Evolutionary conservation across 192 early-diverging fungal species (phyloP).

Genomic region (Podila verticillata): DNA sequence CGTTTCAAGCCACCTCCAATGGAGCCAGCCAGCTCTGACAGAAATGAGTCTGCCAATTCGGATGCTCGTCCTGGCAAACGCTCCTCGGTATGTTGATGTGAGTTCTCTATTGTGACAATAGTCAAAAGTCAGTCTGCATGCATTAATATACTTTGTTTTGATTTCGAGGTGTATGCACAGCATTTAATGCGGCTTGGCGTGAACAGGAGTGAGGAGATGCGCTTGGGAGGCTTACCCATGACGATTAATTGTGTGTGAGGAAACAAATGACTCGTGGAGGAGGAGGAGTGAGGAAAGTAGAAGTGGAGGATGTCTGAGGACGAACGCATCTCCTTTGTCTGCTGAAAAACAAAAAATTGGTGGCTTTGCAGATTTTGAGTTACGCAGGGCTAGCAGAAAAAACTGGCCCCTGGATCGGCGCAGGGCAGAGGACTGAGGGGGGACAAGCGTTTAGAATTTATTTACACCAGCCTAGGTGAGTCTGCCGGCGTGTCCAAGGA

Average conservation of each 20-base stretch:
- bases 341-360: slow-evolving; percentile 19
- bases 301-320: neutral
- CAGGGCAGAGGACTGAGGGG: too few relatives aligned
- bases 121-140: too few relatives aligned
- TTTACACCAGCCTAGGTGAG: neutral
- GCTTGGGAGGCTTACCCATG: neutral
- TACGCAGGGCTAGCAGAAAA: slow-evolving; percentile 23
- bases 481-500: slow-evolving; percentile 19
- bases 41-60: slow-evolving; percentile 44
- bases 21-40: slow-evolving; percentile 28
- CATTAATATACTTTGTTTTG: too few relatives aligned
- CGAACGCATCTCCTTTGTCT: slow-evolving; percentile 6
- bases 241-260: neutral
- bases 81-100: slow-evolving; percentile 36
- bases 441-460: too few relatives aligned
- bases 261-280: too few relatives aligned
- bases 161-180: too few relatives aligned
- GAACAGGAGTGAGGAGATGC: neutral
- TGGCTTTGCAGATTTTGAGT: neutral
- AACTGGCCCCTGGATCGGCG: too few relatives aligned
- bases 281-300: neutral
- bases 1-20: slow-evolving; percentile 22
- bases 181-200: neutral
- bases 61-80: slow-evolving; percentile 44
- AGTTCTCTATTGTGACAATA: slow-evolving; percentile 20